Evolutionary conservation across 164 flowering plant species (phyloP), one percentile per base, ranked within the genome.

Genomic region (Magnolia kwangsiensis): DNA sequence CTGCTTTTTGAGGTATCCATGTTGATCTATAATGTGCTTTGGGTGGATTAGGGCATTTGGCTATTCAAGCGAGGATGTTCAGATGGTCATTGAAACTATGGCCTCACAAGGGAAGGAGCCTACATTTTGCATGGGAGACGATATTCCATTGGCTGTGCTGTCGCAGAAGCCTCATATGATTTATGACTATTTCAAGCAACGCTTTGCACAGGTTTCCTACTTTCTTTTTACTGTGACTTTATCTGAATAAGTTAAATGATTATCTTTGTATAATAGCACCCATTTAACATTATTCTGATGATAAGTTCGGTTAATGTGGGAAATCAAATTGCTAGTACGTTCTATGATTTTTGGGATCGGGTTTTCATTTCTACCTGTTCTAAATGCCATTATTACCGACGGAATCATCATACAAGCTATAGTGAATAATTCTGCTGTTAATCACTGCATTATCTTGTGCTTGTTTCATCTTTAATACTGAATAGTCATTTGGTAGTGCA

Each of bases 51-150:
- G 99, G 90, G 99, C 99, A 78, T 90, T 80, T 89, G 99, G 99
- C 50, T 96, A 96, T 85, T 96, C 99, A 7, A 94, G 98, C 85
- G 99, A 96, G 85, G 99, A 96, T 88, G 99, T 96, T 55, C 99
- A 96, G 82, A 96, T 96, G 99, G 90, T 96, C 78, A 96, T 96
- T 83, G 99, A 96, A 85, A 80, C 82, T 65, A 96, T 96, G 99
- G 98, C 99, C 78, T 73, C 97, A 6, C 98, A 96, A 82, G 99
- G 98, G 51, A 96, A 96, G 89, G 99, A 96, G 78, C 99, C 99
- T 72, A 96, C 99, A 51, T 96, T 94, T 82, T 96, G 99, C 88
- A 96, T 96, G 99, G 99, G 99, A 20, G 99, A 96, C 83, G 99
- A 96, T 87, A 90, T 86, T 82, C 98, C 99, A 50, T 84, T 96